Evolutionary conservation across 306 rosid species (phyloP).

Genomic region (Prunus dulcis): DNA sequence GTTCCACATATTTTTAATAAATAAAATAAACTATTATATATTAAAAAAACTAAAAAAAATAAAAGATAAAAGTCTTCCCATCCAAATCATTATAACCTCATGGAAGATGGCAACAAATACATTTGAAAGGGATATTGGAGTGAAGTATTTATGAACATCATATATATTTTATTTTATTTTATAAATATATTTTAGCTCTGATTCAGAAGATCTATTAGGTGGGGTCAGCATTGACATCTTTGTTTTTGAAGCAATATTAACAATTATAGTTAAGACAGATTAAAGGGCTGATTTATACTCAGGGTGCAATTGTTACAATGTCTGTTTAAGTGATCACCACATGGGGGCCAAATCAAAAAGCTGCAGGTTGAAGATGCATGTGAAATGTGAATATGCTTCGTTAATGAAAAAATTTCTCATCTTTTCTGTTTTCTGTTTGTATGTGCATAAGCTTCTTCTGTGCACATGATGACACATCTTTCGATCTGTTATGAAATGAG

Average conservation of each 20-base stretch:
- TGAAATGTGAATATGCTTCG: conserved; percentile 40
- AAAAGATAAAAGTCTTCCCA: background rate
- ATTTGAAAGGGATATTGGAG: background rate
- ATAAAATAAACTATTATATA: background rate
- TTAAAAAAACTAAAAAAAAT: background rate
- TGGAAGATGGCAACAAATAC: conserved; percentile 3
- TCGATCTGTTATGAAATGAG: no score
- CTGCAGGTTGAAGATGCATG: conserved; percentile 18
- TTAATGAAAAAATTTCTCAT: background rate
- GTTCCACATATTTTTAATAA: no score
- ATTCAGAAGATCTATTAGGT: conserved; percentile 5
- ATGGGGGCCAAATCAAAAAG: conserved; percentile 26
- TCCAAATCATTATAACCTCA: background rate
- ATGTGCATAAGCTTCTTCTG: conserved; percentile 4
- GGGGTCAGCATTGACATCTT: conserved; percentile 1
- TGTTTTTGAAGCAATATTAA: background rate
- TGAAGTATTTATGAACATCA: background rate
- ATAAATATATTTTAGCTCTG: background rate
- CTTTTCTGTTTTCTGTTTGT: conserved; percentile 10
- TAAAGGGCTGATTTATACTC: background rate
- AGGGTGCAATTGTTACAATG: no score
- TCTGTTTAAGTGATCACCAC: conserved; percentile 21
- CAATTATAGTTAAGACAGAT: background rate
- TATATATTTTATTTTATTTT: background rate
- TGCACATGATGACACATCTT: conserved; percentile 24